phyloP scores from a whole-genome alignment of 192 early-diverging fungal species.

The Coemansia sp. region DNA sequence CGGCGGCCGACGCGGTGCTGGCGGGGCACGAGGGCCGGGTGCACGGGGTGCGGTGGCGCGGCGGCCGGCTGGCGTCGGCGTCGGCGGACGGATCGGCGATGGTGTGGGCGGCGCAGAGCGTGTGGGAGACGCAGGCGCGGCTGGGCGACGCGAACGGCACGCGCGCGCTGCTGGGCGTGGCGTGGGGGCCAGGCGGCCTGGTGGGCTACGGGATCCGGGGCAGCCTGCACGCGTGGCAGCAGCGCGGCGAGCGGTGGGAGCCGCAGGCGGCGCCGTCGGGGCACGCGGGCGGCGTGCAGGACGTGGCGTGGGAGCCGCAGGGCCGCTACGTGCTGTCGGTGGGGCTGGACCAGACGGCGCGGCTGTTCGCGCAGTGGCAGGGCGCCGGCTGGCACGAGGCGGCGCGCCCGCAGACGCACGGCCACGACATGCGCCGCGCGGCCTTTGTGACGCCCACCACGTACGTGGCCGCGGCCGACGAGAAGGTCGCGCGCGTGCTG shows the following conservation, averaged over 20 bases:
- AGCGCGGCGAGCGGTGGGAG: conserved; percentile 56
- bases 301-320: conserved; percentile 77
- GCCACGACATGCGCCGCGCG: conserved; percentile 88
- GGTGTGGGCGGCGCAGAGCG: conserved; percentile 80
- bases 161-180: conserved; percentile 79
- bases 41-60: conserved; percentile 75
- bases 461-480: conserved; percentile 89
- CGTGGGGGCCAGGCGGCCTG: conserved; percentile 64
- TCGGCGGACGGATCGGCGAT: conserved; percentile 92
- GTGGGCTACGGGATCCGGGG: conserved; percentile 81
- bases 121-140: conserved; percentile 82
- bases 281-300: conserved; percentile 76
- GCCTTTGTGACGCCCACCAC: conserved; percentile 62
- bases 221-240: conserved; percentile 78
- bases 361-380: conserved; percentile 76
- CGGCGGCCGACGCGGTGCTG: conserved; percentile 89
- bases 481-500: conserved; percentile 91
- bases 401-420: conserved; percentile 93
- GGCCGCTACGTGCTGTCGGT: conserved; percentile 70
- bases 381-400: conserved; percentile 81
- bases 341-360: conserved; percentile 85
- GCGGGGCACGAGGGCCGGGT: conserved; percentile 97
- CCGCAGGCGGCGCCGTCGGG: conserved; percentile 74
- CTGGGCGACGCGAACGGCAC: conserved; percentile 85
- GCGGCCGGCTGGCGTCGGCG: conserved; percentile 68